phyloP scores from a whole-genome alignment of 176 grass and related monocot genomes.

The Puccinellia tenuiflora region DNA sequence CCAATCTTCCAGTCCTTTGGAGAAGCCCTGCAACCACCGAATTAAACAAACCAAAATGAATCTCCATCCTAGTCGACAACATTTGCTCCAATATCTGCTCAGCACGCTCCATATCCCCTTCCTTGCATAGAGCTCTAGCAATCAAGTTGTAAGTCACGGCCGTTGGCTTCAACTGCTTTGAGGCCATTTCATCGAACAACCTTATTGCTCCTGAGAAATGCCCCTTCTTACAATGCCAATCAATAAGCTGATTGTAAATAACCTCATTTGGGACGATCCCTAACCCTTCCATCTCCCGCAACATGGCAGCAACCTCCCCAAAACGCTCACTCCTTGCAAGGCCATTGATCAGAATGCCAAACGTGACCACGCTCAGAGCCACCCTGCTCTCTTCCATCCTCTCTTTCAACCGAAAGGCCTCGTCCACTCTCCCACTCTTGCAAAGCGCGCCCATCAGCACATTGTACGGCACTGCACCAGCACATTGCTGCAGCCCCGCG shows the following conservation, averaged over 20 bases:
- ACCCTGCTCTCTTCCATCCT: constrained; percentile 47
- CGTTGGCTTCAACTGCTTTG: constrained; percentile 50
- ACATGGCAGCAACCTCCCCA: constrained; percentile 31
- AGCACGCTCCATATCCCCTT: constrained; percentile 65
- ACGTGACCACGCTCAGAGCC: constrained; percentile 61
- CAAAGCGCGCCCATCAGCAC: constrained; percentile 64
- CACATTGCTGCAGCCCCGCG: constrained; percentile 29
- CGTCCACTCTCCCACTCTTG: constrained; percentile 59
- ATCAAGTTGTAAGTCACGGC: constrained; percentile 66
- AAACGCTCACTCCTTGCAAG: constrained; percentile 53
- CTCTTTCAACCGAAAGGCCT: constrained; percentile 62
- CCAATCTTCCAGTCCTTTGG: constrained; percentile 37
- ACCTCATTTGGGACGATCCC: constrained; percentile 63
- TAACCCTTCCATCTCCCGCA: constrained; percentile 59
- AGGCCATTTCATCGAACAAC: constrained; percentile 63
- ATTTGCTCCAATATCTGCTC: constrained; percentile 68
- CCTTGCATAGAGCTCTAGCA: constrained; percentile 58
- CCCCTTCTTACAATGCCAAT: constrained; percentile 56
- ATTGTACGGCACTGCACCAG: constrained; percentile 56
- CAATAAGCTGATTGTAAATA: constrained; percentile 81
- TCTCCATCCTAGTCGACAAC: constrained; percentile 55
- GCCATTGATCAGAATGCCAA: constrained; percentile 77
- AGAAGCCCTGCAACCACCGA: constrained; percentile 62
- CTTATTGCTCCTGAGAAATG: constrained; percentile 42
- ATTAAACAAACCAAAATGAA: constrained; percentile 63